These are phyloP conservation scores for Trichosporon inkin DNA, from an alignment of 1,284 basidiomycete species.

Conservation along the genomic window DNA sequence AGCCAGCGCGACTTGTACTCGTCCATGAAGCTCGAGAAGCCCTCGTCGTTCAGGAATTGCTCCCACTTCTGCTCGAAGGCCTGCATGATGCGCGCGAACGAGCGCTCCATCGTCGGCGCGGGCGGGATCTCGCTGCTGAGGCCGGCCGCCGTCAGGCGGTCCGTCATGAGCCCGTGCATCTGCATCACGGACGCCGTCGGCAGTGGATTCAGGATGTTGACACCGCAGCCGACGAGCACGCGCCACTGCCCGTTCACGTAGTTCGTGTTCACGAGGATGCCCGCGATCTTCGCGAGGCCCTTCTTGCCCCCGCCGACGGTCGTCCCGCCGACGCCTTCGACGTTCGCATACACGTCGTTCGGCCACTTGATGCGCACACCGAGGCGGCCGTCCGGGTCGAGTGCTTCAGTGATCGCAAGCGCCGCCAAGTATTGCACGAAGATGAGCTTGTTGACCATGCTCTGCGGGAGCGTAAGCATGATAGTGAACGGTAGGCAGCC, in stretches of 20 bases:
- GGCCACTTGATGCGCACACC: conserved; percentile 90
- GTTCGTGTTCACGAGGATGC: conserved; percentile 85
- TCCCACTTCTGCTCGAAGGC: conserved; percentile 76
- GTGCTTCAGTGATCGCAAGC: conserved; percentile 79
- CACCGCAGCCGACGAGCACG: conserved; percentile 80
- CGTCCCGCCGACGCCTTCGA: conserved; percentile 49
- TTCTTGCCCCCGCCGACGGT: conserved; percentile 48
- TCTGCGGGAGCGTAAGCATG: conserved; percentile 60
- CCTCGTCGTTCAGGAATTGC: conserved; percentile 61
- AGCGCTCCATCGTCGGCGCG: conserved; percentile 65
- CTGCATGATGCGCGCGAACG: conserved; percentile 70
- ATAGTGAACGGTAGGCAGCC: conserved; percentile 87
- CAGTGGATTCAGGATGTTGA: conserved; percentile 78
- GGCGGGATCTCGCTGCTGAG: conserved; percentile 37
- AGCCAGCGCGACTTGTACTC: conserved; percentile 78
- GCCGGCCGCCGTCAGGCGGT: conserved; percentile 17
- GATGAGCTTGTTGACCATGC: conserved; percentile 66
- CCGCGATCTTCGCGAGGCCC: conserved; percentile 69
- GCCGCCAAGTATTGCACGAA: conserved; percentile 95
- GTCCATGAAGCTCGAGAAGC: conserved; percentile 72
- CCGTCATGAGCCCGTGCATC: conserved; percentile 51
- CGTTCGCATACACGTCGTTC: conserved; percentile 82
- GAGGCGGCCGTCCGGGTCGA: conserved; percentile 55
- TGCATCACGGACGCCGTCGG: conserved; percentile 80
- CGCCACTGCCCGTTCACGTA: conserved; percentile 69